Conservation (phyloP, 805 yeast species). For the Hanseniaspora vineae region DNA sequence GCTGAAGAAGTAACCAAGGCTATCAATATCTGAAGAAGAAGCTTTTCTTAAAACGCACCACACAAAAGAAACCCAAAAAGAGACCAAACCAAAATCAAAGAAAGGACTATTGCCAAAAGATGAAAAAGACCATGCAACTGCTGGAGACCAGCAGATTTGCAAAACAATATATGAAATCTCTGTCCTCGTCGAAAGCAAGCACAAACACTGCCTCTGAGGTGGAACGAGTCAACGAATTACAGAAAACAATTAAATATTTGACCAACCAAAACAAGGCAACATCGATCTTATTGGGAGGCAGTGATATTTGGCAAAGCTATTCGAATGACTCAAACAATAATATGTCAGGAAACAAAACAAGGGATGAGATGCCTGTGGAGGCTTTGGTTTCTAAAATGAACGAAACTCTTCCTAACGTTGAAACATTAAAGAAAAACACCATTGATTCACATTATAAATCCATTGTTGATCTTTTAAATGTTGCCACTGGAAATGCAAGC, state of each 20-base stretch:
- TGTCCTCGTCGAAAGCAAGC: too few relatives aligned
- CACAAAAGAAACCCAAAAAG: too few relatives aligned
- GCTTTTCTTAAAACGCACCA: too few relatives aligned
- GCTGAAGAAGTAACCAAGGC: too few relatives aligned
- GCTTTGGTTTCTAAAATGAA: conserved; percentile 17
- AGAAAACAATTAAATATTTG: neutral
- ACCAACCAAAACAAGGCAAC: neutral
- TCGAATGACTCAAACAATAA: conserved; percentile 4
- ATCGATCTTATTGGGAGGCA: neutral
- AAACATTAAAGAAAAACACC: conserved; percentile 8
- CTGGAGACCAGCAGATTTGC: too few relatives aligned
- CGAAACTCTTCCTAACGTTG: conserved; percentile 17
- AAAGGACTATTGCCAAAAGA: too few relatives aligned
- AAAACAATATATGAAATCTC: too few relatives aligned
- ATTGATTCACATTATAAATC: conserved; percentile 19
- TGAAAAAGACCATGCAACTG: too few relatives aligned
- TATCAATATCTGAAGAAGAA: too few relatives aligned
- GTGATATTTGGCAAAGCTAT: neutral
- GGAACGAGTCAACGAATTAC: neutral
- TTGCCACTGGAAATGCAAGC: conserved; percentile 8
- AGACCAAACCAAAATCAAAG: too few relatives aligned
- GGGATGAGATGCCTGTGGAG: conserved; percentile 8
- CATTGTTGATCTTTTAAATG: conserved; percentile 15
- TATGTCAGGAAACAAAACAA: neutral
- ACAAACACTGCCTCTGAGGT: neutral